A percentile compares a stretch with the other conserved stretches of the same genome.
Conservation (phyloP, 208 protist species). For the Leishmania tarentolae region DNA sequence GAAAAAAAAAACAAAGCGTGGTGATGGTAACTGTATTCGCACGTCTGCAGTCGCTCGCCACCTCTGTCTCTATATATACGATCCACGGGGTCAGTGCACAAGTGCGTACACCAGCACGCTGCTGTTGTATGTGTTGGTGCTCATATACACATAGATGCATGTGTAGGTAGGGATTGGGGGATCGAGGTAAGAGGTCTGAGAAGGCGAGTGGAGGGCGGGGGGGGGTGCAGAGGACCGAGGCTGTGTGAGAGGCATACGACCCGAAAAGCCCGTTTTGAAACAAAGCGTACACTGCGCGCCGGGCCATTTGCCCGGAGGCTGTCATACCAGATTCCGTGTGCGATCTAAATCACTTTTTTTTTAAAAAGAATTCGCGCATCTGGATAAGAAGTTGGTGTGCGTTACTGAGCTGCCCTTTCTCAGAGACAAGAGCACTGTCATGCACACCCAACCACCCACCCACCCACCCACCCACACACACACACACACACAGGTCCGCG, state of each 20-base stretch:
- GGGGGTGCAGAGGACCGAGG: not conserved
- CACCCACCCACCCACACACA: too few relatives aligned
- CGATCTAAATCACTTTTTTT: not conserved
- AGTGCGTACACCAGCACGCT: not conserved
- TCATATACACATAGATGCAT: not conserved
- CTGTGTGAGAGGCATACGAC: not conserved
- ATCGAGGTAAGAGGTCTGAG: not conserved
- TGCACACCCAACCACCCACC: too few relatives aligned
- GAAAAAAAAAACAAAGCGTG: not conserved
- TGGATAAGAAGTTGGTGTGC: not conserved
- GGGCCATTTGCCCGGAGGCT: not conserved
- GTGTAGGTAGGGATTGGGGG: not conserved
- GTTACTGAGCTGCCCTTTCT: not conserved
- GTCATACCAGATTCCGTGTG: not conserved
- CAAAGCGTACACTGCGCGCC: not conserved
- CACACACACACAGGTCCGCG: not conserved
- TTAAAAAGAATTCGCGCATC: not conserved
- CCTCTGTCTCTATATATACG: not conserved
- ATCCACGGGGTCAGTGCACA: not conserved
- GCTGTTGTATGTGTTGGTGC: conserved; percentile 1
- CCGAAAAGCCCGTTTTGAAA: not conserved
- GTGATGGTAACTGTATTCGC: not conserved
- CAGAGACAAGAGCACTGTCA: not conserved
- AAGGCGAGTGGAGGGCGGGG: not conserved
- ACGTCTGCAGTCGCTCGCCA: not conserved